Evolutionary conservation across 257 asterid species (phyloP).

Genomic region (Salvia hispanica): DNA sequence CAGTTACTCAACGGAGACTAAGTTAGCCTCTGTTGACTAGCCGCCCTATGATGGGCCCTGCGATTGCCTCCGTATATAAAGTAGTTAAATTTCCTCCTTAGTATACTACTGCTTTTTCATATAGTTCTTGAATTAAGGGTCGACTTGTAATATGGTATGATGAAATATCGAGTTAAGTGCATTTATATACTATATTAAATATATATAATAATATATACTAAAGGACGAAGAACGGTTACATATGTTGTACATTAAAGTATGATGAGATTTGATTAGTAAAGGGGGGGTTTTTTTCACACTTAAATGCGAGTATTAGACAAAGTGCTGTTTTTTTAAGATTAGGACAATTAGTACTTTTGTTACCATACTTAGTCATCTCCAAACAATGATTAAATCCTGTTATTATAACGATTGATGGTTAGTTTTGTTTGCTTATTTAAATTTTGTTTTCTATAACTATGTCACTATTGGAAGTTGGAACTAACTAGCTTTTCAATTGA

Average conservation of each 20-base stretch:
- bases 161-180: constrained; percentile 14
- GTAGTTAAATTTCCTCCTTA: constrained; percentile 19
- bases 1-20: constrained; percentile 70
- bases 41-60: background rate
- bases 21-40: constrained; percentile 1
- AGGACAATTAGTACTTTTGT: constrained; percentile 24
- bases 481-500: constrained; percentile 14
- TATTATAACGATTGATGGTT: background rate
- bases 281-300: too few species aligned
- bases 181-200: background rate
- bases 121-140: constrained; percentile 25
- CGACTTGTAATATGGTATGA: constrained; percentile 36
- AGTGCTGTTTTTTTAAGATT: background rate
- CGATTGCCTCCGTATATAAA: constrained; percentile 20
- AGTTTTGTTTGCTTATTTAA: constrained; percentile 7
- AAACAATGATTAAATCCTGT: constrained; percentile 10
- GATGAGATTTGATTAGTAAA: background rate
- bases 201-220: background rate
- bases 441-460: background rate
- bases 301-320: constrained; percentile 8
- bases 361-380: constrained; percentile 16
- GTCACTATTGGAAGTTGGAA: background rate
- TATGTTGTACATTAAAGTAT: constrained; percentile 5
- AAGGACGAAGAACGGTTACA: background rate
- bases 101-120: constrained; percentile 6